Base-by-base conservation (phyloP, 176 grass and related monocot genomes). In the Phragmites australis region DNA sequence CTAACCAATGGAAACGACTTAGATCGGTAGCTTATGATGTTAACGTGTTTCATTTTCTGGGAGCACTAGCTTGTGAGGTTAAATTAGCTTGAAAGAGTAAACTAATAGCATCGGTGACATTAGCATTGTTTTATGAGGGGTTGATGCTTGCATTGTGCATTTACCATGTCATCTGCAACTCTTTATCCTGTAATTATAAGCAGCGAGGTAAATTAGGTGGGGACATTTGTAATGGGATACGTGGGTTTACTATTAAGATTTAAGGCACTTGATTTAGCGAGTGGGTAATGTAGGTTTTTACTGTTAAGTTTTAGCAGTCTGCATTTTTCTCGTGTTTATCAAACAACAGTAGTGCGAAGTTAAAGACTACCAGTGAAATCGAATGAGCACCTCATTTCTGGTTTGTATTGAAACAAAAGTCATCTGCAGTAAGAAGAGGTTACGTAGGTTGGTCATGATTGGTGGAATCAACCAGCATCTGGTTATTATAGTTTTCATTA, bases 321-420 rank as follows among this genome's bases (percentile, higher is more conserved):
- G 26, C 60, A 46, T 83, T 66, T 11, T 63, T 55, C 47, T 46
- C 25, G 32, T 67, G 59, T 66, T n/a, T n/a, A n/a, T 75, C 39
- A 46, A 57, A 22, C 11, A 80, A 34, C 4, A 48, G 12, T 44
- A 66, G 8, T 23, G 5, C 14, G 59, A 39, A 40, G 39, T 70
- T 81, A 59, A 71, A 22, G 30, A 14, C 17, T 51, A 15, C 55
- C 31, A 14, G n/a, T 0, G 6, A n/a, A 49, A 46, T 72, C 58
- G 14, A 40, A 50, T 50, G 44, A 72, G 6, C 6, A 26, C 0
- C 57, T 26, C 34, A 49, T 23, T 27, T 37, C 15, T 40, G 17
- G 18, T 72, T 71, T 71, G 31, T 9, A 47, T 45, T 60, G 65
- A 34, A 82, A 60, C 42, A 39, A n/a, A 37, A 82, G 5, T 16